phyloP scores from a whole-genome alignment of 108 stramenopile genomes.

The Heterococcus sp. region DNA sequence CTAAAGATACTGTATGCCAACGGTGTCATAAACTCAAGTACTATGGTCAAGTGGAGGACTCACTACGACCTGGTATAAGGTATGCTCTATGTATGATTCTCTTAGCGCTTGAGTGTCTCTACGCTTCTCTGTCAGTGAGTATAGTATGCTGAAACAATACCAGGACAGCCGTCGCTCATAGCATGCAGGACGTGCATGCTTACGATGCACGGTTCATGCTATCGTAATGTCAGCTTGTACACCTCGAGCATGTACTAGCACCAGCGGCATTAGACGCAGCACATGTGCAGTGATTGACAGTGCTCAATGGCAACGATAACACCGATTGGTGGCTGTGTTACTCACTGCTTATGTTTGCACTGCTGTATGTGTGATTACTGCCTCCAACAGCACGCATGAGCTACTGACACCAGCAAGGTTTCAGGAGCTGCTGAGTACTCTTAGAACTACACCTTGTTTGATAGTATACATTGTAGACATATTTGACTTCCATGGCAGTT shows the following conservation, averaged over 20 bases:
- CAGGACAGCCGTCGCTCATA: too few relatives aligned
- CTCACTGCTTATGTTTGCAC: neutral
- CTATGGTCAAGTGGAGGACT: conserved; percentile 50
- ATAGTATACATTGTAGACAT: conserved; percentile 56
- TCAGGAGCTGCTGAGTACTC: conserved; percentile 31
- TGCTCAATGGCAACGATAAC: neutral
- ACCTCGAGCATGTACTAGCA: neutral
- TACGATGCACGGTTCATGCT: neutral
- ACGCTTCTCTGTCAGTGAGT: too few relatives aligned
- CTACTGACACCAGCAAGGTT: conserved; percentile 27
- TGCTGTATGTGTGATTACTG: neutral
- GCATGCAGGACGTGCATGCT: too few relatives aligned
- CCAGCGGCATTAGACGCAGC: neutral
- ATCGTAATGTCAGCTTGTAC: neutral
- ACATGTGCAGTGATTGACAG: neutral
- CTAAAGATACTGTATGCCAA: conserved; percentile 49
- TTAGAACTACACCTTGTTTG: conserved; percentile 15
- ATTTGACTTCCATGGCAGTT: conserved; percentile 56
- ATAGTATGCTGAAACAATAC: too few relatives aligned
- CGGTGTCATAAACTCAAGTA: conserved; percentile 53
- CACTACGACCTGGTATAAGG: conserved; percentile 50
- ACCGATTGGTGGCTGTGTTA: neutral
- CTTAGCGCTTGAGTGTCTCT: too few relatives aligned
- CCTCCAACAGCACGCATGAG: conserved; percentile 6
- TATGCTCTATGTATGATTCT: conserved; percentile 8